Evolutionary conservation across 169 alveolate genomes (phyloP).

Genomic region (Plasmodium sp.): DNA sequence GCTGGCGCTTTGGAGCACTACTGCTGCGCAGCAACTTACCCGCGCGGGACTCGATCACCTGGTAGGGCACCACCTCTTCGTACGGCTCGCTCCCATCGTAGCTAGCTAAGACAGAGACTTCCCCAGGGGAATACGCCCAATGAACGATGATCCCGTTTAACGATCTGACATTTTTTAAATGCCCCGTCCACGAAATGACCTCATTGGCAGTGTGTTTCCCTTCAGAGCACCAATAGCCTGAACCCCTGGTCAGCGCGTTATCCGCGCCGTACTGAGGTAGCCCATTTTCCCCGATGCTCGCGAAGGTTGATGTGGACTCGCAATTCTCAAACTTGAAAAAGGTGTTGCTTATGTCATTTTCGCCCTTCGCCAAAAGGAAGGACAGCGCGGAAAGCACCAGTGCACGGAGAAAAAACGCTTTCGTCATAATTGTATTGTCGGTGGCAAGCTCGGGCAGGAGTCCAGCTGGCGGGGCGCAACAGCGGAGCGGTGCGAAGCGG

Average conservation of each 20-base stretch:
- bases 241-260: conserved; percentile 83
- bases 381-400: conserved; percentile 8
- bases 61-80: conserved; percentile 83
- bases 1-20: not conserved
- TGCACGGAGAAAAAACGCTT: conserved; percentile 38
- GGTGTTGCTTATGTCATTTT: conserved; percentile 61
- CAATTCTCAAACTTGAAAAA: conserved; percentile 68
- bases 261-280: conserved; percentile 83
- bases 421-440: conserved; percentile 37
- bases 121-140: conserved; percentile 75
- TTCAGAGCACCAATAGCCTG: conserved; percentile 87
- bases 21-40: not conserved
- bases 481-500: not conserved
- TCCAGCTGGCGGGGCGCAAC: not conserved
- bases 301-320: conserved; percentile 49
- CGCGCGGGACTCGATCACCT: conserved; percentile 76
- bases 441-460: not conserved
- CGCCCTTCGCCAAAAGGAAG: conserved; percentile 51
- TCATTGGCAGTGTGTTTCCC: conserved; percentile 78
- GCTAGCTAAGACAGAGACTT: conserved; percentile 79
- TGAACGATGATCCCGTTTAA: conserved; percentile 69
- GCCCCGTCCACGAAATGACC: conserved; percentile 79
- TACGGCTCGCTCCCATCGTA: conserved; percentile 76
- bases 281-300: conserved; percentile 81
- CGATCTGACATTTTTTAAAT: conserved; percentile 77